Evolutionary conservation across 805 yeast genomes (phyloP), one percentile per base, ranked within the genome.

Genomic region (Pichia insulana): DNA sequence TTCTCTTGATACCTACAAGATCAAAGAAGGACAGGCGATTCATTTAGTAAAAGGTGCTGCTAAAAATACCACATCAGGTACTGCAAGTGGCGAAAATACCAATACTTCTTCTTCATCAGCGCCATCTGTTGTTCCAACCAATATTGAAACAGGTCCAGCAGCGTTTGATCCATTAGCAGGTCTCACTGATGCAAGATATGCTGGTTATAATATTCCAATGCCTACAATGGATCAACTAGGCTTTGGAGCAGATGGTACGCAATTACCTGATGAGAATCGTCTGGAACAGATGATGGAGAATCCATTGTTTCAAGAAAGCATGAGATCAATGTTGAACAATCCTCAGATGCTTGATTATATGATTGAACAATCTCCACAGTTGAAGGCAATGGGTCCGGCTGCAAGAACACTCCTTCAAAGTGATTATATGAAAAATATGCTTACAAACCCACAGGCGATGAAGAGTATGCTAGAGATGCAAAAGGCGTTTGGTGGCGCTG

Each of bases 211-310:
- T 38, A 74, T 88, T 7, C 89, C 87, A 54, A 69, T 92, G 62
- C 97, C 98, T 5, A 73, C 84, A 3, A 74, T 86, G 83, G 64
- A 59, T 44, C 54, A 56, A 17, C 44, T 59, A 19, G 64, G 64
- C 13, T 88, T 90, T 66, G 96, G 96, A 1, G 89, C 96, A 22
- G 97, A 89, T 61, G 97, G 97, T 15, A 76, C 83, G 85, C 76
- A 74, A 36, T 65, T 80, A 53, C 89, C 95, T 11, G 79, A 77
- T 52, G 83, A 85, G 37, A 89, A 82, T 39, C 88, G 84, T 48
- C 58, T 90, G 63, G 67, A 76, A 30, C 68, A 71, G 42, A 77
- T 86, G 83, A 70, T 92, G 80, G 80, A 78, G 16, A 75, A 76
- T 51, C 98, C 97, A 33, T 69, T 76, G 64, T 74, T 85, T 53